Evolutionary conservation across 2,329 filamentous ascomycete genomes (phyloP).

Genomic region (Didymella segeticola): DNA sequence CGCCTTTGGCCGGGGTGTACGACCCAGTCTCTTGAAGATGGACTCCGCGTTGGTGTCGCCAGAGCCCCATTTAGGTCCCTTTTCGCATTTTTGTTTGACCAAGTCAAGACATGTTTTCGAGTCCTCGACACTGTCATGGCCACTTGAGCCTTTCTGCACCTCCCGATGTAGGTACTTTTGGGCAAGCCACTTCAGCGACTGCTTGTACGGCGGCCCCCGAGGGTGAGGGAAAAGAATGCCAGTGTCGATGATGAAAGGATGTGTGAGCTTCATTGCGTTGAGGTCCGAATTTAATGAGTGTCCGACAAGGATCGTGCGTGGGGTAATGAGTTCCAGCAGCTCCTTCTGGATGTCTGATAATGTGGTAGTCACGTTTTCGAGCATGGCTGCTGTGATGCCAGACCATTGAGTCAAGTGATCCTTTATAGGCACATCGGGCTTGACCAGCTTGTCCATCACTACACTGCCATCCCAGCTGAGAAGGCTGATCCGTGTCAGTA

Average conservation of each 20-base stretch:
- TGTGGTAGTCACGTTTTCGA: conserved; percentile 82
- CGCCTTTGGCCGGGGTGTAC: conserved; percentile 59
- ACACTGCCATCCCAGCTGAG: conserved; percentile 84
- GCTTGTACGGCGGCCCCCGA: conserved; percentile 86
- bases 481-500: conserved; percentile 87
- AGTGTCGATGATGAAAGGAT: conserved; percentile 94
- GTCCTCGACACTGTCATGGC: conserved; percentile 93
- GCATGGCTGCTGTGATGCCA: conserved; percentile 87
- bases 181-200: conserved; percentile 85
- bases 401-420: conserved; percentile 91
- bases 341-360: conserved; percentile 81
- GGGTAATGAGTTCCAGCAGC: conserved; percentile 74
- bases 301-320: conserved; percentile 76
- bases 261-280: conserved; percentile 81
- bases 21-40: conserved; percentile 80
- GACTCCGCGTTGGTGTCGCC: conserved; percentile 82
- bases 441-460: conserved; percentile 89
- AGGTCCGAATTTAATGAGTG: conserved; percentile 86
- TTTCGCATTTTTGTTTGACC: conserved; percentile 94
- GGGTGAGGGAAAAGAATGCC: conserved; percentile 89
- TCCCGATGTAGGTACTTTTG: conserved; percentile 85
- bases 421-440: conserved; percentile 83
- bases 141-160: conserved; percentile 81
- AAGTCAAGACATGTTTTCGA: conserved; percentile 90
- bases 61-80: conserved; percentile 84